Evolutionary conservation across 441 rosid species (phyloP), one percentile per base, ranked within the genome.

Genomic region (Geranium incanum): DNA sequence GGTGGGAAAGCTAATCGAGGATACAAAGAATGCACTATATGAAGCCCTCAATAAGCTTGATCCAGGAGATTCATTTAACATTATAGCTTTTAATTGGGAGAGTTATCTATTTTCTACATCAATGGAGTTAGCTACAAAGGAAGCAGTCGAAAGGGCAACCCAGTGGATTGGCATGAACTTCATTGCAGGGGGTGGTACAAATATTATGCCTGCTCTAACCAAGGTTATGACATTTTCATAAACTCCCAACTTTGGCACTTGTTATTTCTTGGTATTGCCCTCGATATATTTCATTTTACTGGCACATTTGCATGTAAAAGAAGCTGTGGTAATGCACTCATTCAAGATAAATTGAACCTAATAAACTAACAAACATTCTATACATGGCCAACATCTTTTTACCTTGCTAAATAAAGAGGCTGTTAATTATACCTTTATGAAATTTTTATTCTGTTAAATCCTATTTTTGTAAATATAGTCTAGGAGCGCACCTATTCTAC

Each of bases 81-180:
- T 96, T 70, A 83, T 96, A 65, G 95, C 90, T 60, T 96, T 93
- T 73, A 90, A 88, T 81, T 84, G 84, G 70, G 91, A 90, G 76
- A 81, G 79, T 57, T 86, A 85, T 83, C 81, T 82, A 16, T 91
- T 85, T 78, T 93, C 96, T 1, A 78, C 84, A 1, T 86, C 88
- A 59, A 85, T 87, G 97, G 95, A 87, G 81, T 77, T 78, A 78
- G 93, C 86, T 67, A 82, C 96, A n/a, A 55, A 83, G 72, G 84
- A 88, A 79, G 77, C 87, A 77, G 71, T 89, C 70, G 87, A 89
- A 78, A 84, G 77, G 78, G 93, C 95, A 36, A 72, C 67, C 72
- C 81, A 91, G 74, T 93, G 99, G 97, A 88, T 91, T 70, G 75
- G 76, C 81, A 78, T 64, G 5, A 87, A 87, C 78, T 85, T 93